Evolutionary conservation across 1,139 yeast genomes (phyloP).

Genomic region (Meyerozyma elateridarum): DNA sequence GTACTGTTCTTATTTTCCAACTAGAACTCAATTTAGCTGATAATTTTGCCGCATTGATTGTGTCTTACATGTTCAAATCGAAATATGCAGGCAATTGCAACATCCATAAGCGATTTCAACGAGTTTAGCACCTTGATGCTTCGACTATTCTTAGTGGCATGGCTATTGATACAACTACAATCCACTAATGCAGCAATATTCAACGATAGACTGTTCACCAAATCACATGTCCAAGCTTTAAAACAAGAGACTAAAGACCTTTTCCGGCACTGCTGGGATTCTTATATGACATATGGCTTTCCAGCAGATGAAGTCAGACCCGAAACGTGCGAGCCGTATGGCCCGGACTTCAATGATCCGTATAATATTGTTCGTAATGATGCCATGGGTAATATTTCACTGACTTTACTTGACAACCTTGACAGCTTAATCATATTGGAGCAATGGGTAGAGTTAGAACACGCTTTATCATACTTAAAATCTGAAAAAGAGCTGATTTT

Average conservation of each 20-base stretch:
- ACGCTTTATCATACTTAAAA: conserved; percentile 45
- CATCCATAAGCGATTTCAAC: no score
- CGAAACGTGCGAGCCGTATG: conserved; percentile 62
- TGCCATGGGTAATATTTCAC: conserved; percentile 77
- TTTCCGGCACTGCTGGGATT: conserved; percentile 72
- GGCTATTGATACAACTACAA: no score
- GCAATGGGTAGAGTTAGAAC: conserved; percentile 51
- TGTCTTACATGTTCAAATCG: no score
- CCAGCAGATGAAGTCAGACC: conserved; percentile 86
- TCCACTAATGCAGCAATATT: no score
- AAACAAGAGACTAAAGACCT: conserved; percentile 49
- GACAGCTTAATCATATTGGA: conserved; percentile 75
- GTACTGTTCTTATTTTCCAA: no score
- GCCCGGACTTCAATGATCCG: conserved; percentile 53
- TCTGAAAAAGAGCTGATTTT: conserved; percentile 37
- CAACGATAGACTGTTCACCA: conserved; percentile 43
- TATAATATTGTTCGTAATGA: conserved; percentile 67
- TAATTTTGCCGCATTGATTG: no score
- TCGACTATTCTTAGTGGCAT: no score
- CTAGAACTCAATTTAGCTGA: no score
- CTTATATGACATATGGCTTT: conserved; percentile 67
- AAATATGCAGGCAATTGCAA: no score
- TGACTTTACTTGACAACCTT: conserved; percentile 72
- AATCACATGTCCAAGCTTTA: conserved; percentile 42
- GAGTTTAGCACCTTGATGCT: no score